Evolutionary conservation across 176 grass and related monocot genomes (phyloP), one percentile per base, ranked within the genome.

Genomic region (Musa acuminata): DNA sequence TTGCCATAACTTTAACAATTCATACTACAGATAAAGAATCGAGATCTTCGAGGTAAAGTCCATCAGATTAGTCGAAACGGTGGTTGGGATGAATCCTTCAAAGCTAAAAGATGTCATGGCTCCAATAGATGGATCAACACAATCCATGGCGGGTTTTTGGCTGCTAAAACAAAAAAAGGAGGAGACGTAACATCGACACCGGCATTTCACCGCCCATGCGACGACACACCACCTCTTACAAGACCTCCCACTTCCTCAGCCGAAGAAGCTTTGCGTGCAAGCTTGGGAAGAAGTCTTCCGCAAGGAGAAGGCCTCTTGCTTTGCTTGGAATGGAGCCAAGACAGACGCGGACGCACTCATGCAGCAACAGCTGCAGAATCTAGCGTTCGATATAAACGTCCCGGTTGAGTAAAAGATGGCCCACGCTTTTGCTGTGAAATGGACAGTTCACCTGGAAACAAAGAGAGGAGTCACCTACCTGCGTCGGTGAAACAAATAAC

Each of bases 301-400:
- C 54, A 65, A 50, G 29, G 27, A 67, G 2, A 64, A 43, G 69
- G 54, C 29, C 62, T 80, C 76, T 53, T 66, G 70, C 82, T 89
- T 96, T 90, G 85, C 93, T 96, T 96, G 78, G 78, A 89, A 86
- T 75, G 24, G 59, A 84, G 81, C 35, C 80, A 76, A 75, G 82
- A 72, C 72, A 80, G 52, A 52, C 26, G 60, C 27, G 52, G 16
- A 53, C 26, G 51, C n/a, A 72, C 65, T 55, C 67, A 17, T 77
- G 80, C 65, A 74, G 77, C 81, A n/a, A n/a, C n/a, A 71, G 49
- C 60, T 55, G 59, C 75, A 68, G 51, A 72, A 75, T 72, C 23
- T 77, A 64, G 64, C 83, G 73, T 85, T 70, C 53, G 80, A 77
- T 68, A 80, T 72, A 80, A 77, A 80, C 77, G 43, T 80, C 55